Evolutionary conservation across 176 grass and related monocot genomes (phyloP).

Genomic region (Oryza meyeriana): DNA sequence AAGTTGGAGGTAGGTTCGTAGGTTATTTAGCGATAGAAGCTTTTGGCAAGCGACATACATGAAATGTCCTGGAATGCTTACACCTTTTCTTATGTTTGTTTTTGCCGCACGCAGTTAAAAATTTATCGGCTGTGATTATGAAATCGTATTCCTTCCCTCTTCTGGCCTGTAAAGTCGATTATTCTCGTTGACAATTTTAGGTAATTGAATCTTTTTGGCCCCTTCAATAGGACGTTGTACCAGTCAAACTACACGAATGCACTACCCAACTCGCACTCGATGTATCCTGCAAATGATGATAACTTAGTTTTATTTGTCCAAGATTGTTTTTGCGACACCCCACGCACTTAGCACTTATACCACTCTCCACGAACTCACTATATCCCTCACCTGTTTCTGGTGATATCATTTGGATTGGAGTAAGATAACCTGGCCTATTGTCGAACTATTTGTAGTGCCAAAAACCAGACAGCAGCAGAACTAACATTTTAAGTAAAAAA

Average conservation of each 20-base stretch:
- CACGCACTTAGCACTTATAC: not conserved
- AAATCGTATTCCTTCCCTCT: conserved; percentile 95
- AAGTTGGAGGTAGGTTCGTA: conserved; percentile 54
- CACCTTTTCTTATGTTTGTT: conserved; percentile 8
- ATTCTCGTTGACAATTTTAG: conserved; percentile 97
- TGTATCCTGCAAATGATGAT: not conserved
- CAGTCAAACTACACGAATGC: not conserved
- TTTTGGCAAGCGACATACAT: not conserved
- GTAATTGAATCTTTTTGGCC: conserved; percentile 31
- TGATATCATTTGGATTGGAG: not conserved
- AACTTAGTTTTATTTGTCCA: not conserved
- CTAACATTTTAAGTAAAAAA: not conserved
- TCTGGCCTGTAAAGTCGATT: conserved; percentile 71
- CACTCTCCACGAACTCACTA: not conserved
- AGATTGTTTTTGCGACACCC: conserved; percentile 12
- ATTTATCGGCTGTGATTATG: conserved; percentile 59
- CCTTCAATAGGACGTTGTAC: not conserved
- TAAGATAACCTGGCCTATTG: not conserved
- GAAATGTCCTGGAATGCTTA: not conserved
- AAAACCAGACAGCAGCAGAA: not conserved
- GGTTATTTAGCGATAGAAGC: not conserved
- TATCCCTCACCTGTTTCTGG: not conserved
- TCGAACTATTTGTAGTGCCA: not conserved
- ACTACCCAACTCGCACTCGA: not conserved
- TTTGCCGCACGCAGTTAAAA: conserved; percentile 32